phyloP scores from a whole-genome alignment of 345 rosid genomes.

The Camelina laxa region DNA sequence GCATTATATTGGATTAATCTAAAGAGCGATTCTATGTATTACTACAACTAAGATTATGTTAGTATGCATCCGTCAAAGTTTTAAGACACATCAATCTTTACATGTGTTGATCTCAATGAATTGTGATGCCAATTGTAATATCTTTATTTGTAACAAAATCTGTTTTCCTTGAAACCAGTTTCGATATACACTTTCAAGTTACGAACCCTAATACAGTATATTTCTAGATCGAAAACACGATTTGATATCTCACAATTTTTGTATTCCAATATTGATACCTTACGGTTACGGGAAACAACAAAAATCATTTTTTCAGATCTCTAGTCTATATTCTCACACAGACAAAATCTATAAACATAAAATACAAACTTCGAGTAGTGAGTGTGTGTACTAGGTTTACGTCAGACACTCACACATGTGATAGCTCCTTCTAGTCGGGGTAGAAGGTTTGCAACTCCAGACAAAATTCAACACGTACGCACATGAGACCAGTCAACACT shows the following conservation, averaged over 20 bases:
- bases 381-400: slow-evolving; percentile 28
- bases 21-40: background rate
- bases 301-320: slow-evolving; percentile 28
- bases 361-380: slow-evolving; percentile 31
- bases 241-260: background rate
- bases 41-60: background rate
- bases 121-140: background rate
- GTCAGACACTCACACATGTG: slow-evolving; percentile 30
- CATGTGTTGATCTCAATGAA: background rate
- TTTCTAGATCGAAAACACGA: slow-evolving; percentile 15
- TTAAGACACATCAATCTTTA: background rate
- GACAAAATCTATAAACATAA: slow-evolving; percentile 17
- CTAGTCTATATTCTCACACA: slow-evolving; percentile 2
- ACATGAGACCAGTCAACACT: slow-evolving; percentile 20
- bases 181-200: background rate
- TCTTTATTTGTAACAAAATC: background rate
- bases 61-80: background rate
- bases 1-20: no score
- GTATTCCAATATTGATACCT: slow-evolving; percentile 33
- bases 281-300: slow-evolving; percentile 31
- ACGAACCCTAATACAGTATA: background rate
- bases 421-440: background rate
- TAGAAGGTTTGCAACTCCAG: slow-evolving; percentile 23
- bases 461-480: slow-evolving; percentile 24
- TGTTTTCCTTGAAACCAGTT: background rate